Evolutionary conservation across 164 flowering plant genomes (phyloP).

Genomic region (Dillenia turbinata): DNA sequence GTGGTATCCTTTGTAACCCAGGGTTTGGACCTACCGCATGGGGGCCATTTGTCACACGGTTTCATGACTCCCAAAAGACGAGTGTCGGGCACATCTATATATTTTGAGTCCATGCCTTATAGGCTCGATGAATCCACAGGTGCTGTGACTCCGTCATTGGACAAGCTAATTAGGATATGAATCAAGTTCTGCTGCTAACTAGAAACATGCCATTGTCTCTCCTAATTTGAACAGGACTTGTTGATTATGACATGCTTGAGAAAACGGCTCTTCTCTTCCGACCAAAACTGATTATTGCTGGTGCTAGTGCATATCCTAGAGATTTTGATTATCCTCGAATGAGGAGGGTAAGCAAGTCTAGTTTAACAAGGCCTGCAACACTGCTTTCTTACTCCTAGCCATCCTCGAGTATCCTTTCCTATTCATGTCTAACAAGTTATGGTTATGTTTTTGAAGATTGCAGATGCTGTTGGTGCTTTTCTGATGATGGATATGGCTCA

Average conservation of each 20-base stretch:
- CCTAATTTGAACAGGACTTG: slow-evolving; percentile 44
- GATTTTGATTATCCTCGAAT: slow-evolving; percentile 92
- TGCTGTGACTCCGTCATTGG: slow-evolving; percentile 13
- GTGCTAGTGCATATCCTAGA: slow-evolving; percentile 97
- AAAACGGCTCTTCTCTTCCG: slow-evolving; percentile 79
- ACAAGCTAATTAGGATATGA: background rate
- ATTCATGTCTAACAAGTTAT: slow-evolving; percentile 5
- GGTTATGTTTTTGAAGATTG: slow-evolving; percentile 58
- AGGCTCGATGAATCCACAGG: slow-evolving; percentile 89
- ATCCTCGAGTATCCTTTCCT: too few species aligned
- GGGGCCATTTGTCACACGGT: slow-evolving; percentile 96
- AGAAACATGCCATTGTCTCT: background rate
- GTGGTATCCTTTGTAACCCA: slow-evolving; percentile 12
- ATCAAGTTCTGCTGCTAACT: slow-evolving; percentile 1
- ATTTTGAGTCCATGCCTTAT: slow-evolving; percentile 94
- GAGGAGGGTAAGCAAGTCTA: slow-evolving; percentile 64
- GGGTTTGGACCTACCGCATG: slow-evolving; percentile 97
- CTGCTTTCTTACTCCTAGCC: too few species aligned
- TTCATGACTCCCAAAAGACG: slow-evolving; percentile 93
- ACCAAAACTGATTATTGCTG: slow-evolving; percentile 90
- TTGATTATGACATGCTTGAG: slow-evolving; percentile 97
- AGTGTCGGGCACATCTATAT: slow-evolving; percentile 88
- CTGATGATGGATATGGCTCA: slow-evolving; percentile 99
- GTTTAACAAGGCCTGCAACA: too few species aligned
- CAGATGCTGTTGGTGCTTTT: slow-evolving; percentile 87